Percentiles rank a stretch among this genome's conserved stretches.
These are phyloP conservation scores for Petunia hybrid DNA, from an alignment of 305 asterid genomes.

Conservation along the genomic window DNA sequence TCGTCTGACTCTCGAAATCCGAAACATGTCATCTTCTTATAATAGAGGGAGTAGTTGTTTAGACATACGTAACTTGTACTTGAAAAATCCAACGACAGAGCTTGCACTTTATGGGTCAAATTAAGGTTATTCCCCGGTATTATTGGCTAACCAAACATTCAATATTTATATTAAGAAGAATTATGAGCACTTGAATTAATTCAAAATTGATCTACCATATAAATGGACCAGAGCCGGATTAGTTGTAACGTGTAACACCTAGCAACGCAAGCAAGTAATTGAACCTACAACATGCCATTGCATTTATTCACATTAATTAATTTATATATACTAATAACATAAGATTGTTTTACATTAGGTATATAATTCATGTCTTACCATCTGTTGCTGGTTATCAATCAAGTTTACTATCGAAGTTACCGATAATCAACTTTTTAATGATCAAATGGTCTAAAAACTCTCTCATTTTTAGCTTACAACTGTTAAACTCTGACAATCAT, in stretches of 20 bases:
- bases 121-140: neutral
- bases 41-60: neutral
- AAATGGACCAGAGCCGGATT: neutral
- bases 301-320: neutral
- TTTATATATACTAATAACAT: too few species aligned
- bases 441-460: neutral
- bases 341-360: too few species aligned
- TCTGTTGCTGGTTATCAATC: neutral
- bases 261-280: neutral
- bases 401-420: neutral
- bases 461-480: neutral
- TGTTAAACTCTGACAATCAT: neutral
- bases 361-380: neutral
- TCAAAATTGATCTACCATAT: neutral
- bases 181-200: neutral
- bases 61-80: neutral
- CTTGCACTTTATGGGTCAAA: slow-evolving; percentile 23
- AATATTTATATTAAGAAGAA: neutral
- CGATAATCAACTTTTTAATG: neutral
- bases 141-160: neutral
- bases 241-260: neutral
- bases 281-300: neutral
- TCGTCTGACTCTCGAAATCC: too few species aligned
- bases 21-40: too few species aligned
- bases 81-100: neutral